Evolutionary conservation across 1,139 yeast genomes (phyloP).

Genomic region (Arxiozyma bovina): DNA sequence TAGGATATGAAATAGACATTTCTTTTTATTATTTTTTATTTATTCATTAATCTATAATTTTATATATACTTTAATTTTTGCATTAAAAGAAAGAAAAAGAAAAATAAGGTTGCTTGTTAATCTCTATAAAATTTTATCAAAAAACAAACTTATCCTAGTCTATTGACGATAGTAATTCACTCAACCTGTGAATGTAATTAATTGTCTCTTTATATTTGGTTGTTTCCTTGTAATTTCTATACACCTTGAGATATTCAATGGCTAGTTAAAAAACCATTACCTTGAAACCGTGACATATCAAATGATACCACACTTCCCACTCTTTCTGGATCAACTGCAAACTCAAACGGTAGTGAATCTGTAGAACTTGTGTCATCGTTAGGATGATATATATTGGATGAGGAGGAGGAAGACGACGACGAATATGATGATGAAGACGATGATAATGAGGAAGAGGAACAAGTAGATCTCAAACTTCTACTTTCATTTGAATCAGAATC

Average conservation of each 20-base stretch:
- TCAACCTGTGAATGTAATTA: background rate
- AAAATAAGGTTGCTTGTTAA: too few species aligned
- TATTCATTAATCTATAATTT: background rate
- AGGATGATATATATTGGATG: slow-evolving; percentile 3
- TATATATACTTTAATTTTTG: background rate
- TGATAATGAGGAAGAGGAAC: background rate
- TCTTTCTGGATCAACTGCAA: slow-evolving; percentile 20
- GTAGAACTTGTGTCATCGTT: slow-evolving; percentile 10
- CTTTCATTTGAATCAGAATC: slow-evolving; percentile 3
- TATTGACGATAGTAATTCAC: too few species aligned
- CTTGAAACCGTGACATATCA: slow-evolving; percentile 1
- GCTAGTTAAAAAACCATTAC: slow-evolving; percentile 1
- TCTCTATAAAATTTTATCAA: too few species aligned
- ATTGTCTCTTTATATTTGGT: background rate
- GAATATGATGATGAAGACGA: slow-evolving; percentile 8
- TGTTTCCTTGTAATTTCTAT: background rate
- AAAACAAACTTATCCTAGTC: too few species aligned
- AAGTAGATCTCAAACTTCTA: background rate
- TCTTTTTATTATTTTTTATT: too few species aligned
- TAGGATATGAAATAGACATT: background rate
- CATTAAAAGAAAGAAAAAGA: background rate
- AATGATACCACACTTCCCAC: slow-evolving; percentile 14
- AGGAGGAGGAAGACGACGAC: slow-evolving; percentile 8
- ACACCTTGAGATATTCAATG: background rate
- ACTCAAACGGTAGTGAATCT: slow-evolving; percentile 24